Evolutionary conservation across 345 rosid genomes (phyloP).

Genomic region (Cardamine occulta): DNA sequence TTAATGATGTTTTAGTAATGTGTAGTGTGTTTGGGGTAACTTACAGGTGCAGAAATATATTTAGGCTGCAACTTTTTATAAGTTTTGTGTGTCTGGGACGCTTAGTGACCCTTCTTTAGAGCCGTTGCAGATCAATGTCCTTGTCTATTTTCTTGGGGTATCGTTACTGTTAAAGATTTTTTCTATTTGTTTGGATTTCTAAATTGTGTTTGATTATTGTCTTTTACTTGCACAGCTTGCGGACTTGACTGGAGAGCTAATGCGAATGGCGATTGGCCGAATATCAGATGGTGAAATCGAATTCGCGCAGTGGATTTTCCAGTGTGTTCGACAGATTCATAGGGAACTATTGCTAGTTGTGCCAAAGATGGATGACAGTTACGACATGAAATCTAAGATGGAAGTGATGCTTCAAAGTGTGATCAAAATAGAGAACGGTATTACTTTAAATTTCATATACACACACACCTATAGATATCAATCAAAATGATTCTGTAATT

Average conservation of each 20-base stretch:
- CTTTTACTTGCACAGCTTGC: constrained; percentile 66
- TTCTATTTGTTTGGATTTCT: too few relatives aligned
- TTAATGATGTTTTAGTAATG: constrained; percentile 7
- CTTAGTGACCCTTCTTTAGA: constrained; percentile 70
- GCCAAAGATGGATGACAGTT: constrained; percentile 80
- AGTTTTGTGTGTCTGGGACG: constrained; percentile 73
- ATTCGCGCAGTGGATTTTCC: constrained; percentile 74
- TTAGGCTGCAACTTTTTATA: constrained; percentile 92
- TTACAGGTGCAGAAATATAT: constrained; percentile 91
- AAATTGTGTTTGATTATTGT: constrained; percentile 19
- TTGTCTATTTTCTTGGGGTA: constrained; percentile 96
- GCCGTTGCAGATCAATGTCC: constrained; percentile 84
- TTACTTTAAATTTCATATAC: constrained; percentile 7
- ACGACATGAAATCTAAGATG: constrained; percentile 93
- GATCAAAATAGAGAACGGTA: constrained; percentile 92
- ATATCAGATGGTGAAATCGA: constrained; percentile 91
- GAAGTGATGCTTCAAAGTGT: constrained; percentile 91
- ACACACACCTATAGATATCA: background rate
- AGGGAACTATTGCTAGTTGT: constrained; percentile 75
- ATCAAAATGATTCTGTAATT: background rate
- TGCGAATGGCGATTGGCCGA: constrained; percentile 91
- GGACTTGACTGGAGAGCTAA: constrained; percentile 95
- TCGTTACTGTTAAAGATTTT: background rate
- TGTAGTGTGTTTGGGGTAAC: constrained; percentile 7
- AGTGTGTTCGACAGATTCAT: constrained; percentile 78